Evolutionary conservation across 1,284 basidiomycete species (phyloP).

Genomic region (Phylloporus sp.): DNA sequence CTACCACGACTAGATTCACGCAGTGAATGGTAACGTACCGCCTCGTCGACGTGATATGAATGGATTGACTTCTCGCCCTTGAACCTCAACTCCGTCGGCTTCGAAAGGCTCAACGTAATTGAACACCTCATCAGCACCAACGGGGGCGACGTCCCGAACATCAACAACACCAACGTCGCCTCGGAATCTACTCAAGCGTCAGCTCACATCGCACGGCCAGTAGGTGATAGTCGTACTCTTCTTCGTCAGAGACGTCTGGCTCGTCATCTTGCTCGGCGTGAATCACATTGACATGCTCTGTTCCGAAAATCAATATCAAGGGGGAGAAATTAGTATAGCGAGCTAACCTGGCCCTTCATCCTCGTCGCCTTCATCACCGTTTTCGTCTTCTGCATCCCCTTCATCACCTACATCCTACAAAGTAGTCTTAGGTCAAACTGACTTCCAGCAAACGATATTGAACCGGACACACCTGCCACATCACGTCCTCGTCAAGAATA

Average conservation of each 20-base stretch:
- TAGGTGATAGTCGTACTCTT: constrained; percentile 52
- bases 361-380: constrained; percentile 49
- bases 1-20: neutral
- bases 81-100: constrained; percentile 39
- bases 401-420: constrained; percentile 61
- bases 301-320: constrained; percentile 13
- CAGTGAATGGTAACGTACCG: constrained; percentile 40
- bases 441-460: neutral
- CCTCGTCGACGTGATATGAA: constrained; percentile 59
- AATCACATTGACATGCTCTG: constrained; percentile 44
- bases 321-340: neutral
- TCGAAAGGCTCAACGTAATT: constrained; percentile 56
- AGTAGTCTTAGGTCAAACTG: constrained; percentile 7
- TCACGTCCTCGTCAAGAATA: constrained; percentile 58
- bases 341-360: constrained; percentile 46
- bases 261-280: constrained; percentile 62
- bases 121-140: constrained; percentile 51
- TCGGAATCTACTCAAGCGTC: constrained; percentile 44
- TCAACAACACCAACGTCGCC: constrained; percentile 55
- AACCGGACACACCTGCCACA: constrained; percentile 70
- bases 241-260: constrained; percentile 72
- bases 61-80: constrained; percentile 48
- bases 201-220: constrained; percentile 11
- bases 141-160: constrained; percentile 42
- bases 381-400: constrained; percentile 57